These are phyloP conservation scores for Arctostaphylos glauca DNA, from an alignment of 148 eudicot species.

Conservation along the genomic window DNA sequence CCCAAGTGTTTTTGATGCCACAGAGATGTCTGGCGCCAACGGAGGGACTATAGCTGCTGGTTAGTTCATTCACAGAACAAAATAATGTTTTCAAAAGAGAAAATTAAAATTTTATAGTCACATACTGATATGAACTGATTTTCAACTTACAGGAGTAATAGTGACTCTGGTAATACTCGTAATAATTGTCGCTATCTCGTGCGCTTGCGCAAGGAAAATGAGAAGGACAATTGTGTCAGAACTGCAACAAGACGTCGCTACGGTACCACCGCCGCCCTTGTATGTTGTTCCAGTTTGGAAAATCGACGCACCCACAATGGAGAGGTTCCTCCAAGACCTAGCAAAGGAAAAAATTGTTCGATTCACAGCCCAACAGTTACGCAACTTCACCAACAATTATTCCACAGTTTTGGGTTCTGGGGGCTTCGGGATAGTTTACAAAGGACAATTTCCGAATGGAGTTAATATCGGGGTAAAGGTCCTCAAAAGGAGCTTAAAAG, in stretches of 20 bases:
- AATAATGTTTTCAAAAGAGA: background rate
- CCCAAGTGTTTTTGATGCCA: background rate
- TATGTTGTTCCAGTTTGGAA: background rate
- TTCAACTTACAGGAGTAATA: constrained; percentile 5
- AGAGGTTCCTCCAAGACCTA: constrained; percentile 11
- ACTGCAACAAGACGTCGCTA: background rate
- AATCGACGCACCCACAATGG: background rate
- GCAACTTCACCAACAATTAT: background rate
- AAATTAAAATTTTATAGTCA: background rate
- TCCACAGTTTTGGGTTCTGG: constrained; percentile 17
- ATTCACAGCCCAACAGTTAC: background rate
- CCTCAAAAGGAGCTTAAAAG: constrained; percentile 14
- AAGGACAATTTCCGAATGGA: constrained; percentile 24
- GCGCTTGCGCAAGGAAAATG: background rate
- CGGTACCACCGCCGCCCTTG: background rate
- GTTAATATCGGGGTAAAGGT: constrained; percentile 23
- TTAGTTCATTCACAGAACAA: background rate
- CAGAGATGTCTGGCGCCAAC: background rate
- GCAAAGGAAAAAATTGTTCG: background rate
- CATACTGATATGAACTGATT: background rate
- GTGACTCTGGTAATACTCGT: background rate
- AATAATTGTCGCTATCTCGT: background rate
- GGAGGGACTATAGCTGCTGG: background rate
- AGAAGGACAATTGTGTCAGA: background rate
- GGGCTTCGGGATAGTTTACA: constrained; percentile 29